Base-by-base conservation (phyloP, 257 asterid genomes). In the Craterostigma plantagineum region DNA sequence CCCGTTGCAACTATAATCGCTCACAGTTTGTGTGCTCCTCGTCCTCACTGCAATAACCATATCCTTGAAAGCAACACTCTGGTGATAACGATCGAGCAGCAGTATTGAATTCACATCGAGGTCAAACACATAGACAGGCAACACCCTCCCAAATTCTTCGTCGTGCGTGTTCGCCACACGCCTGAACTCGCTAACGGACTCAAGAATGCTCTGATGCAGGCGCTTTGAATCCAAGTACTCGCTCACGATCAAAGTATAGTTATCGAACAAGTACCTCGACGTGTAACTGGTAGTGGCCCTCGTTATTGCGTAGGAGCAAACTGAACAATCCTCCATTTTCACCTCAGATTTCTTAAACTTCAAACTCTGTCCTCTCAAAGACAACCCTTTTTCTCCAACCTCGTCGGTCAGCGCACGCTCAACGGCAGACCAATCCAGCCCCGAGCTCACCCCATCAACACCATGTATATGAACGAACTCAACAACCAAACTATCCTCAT, bases 1-100 rank as follows among this genome's bases (percentile, higher is more conserved):
- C 10, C 93, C 91, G 33, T 87, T 87, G 57, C 93, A 82, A 41
- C 69, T 79, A 47, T 79, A 87, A 48, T 87, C 93, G 36, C 92
- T 82, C 72, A 87, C 93, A 5, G 93, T 77, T 58, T 79, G 95
- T 1, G 92, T 58, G 55, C 76, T 82, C 74, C 60, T 79, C 1
- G 92, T 76, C 69, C 93, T 77, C 45, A 87, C 78, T 0, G 95
- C 91, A 52, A 87, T 74, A 41, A 87, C 92, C 98, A 87, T 82
- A 47, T 87, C 93, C 61, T 74, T 82, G 55, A 87, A 87, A 2
- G 98, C 76, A 35, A 87, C 95, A 1, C 92, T 61, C 67, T 79
- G 93, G 63, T 87, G 95, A 58, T 76, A 82, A 11, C 95, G 85
- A n/a, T 82, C 95, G 3, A 87, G 95, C 68, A 76, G 54, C 67